Percentiles rank a stretch among this genome's conserved stretches.
These are phyloP conservation scores for Curvularia verruculosa DNA, from an alignment of 2,329 filamentous ascomycete species.

Conservation along the genomic window DNA sequence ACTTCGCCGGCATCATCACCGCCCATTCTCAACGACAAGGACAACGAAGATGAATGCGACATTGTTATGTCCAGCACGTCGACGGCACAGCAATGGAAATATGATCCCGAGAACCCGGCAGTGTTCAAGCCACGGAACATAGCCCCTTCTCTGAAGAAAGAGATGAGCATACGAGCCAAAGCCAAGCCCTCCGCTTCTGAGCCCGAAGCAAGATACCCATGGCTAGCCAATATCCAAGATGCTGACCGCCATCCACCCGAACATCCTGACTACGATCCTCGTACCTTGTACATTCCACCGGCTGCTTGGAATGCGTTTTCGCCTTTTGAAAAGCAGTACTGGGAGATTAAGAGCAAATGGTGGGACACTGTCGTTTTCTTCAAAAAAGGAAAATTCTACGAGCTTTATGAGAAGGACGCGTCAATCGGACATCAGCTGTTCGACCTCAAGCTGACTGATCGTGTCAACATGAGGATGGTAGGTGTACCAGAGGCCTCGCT, in stretches of 20 bases:
- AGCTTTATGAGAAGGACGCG: conserved; percentile 96
- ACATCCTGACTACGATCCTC: conserved; percentile 88
- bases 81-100: conserved; percentile 83
- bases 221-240: conserved; percentile 85
- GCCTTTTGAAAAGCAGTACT: conserved; percentile 96
- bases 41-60: conserved; percentile 62
- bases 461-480: conserved; percentile 99
- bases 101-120: conserved; percentile 65
- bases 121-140: conserved; percentile 56
- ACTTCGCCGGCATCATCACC: conserved; percentile 55
- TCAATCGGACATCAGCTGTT: conserved; percentile 96
- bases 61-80: conserved; percentile 64
- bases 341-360: conserved; percentile 98
- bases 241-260: conserved; percentile 78
- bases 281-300: conserved; percentile 88
- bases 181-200: conserved; percentile 79
- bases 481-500: conserved; percentile 94
- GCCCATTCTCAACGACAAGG: conserved; percentile 44
- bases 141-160: conserved; percentile 41
- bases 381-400: conserved; percentile 99
- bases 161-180: conserved; percentile 45
- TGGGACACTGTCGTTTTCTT: conserved; percentile 99
- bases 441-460: conserved; percentile 94
- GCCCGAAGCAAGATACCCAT: conserved; percentile 84
- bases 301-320: conserved; percentile 82